Percentiles rank a stretch among this genome's conserved stretches.
phyloP scores from a whole-genome alignment of 257 asterid genomes.

The Jasminum sambac region DNA sequence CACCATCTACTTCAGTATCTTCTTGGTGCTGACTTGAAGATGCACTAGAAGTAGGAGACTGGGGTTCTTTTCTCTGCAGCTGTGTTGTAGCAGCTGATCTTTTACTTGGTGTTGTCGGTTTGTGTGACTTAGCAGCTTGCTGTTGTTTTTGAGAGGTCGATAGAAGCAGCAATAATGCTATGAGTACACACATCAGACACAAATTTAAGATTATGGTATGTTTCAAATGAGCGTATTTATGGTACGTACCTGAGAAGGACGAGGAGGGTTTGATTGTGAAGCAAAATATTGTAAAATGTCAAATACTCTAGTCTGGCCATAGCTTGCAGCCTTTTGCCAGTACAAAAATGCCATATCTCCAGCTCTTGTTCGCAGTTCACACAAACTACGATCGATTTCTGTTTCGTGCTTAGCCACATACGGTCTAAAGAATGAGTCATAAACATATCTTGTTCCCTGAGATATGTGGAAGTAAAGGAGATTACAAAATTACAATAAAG shows the following conservation, averaged over 20 bases:
- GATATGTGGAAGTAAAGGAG: constrained; percentile 27
- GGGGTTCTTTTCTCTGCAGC: constrained; percentile 29
- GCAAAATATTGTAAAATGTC: constrained; percentile 82
- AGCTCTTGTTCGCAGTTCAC: constrained; percentile 76
- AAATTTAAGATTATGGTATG: neutral
- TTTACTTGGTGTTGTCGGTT: constrained; percentile 36
- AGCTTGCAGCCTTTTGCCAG: constrained; percentile 63
- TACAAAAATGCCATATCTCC: constrained; percentile 68
- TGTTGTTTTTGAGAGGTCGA: constrained; percentile 37
- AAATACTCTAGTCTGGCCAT: constrained; percentile 77
- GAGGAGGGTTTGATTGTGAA: constrained; percentile 31
- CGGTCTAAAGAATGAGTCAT: constrained; percentile 88
- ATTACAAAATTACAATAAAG: neutral
- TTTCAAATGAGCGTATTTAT: neutral
- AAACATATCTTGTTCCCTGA: constrained; percentile 94
- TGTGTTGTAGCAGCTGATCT: constrained; percentile 35
- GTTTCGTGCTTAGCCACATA: constrained; percentile 76
- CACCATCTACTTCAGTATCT: constrained; percentile 30
- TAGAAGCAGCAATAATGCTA: neutral
- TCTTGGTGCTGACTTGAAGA: constrained; percentile 38
- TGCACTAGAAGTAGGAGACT: constrained; percentile 26
- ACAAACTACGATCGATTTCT: constrained; percentile 83
- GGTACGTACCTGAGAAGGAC: constrained; percentile 62
- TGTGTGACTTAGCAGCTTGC: constrained; percentile 38
- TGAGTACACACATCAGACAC: too few relatives aligned